Conservation (phyloP, 495 filamentous ascomycete genomes). For the Tuber brumale region DNA sequence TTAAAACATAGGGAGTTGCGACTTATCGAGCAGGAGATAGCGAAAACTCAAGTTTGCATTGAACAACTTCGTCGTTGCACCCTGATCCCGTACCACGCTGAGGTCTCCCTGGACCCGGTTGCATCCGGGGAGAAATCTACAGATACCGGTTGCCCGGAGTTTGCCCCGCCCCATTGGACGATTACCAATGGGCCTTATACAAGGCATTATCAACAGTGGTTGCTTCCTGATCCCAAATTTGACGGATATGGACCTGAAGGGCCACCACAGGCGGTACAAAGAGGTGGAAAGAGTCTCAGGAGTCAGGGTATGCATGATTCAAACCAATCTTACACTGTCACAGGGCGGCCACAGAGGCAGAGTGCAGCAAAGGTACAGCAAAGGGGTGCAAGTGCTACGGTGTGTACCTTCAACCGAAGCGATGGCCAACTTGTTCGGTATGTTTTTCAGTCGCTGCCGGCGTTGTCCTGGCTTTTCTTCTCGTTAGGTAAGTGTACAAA, state of each 20-base stretch:
- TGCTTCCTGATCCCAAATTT: conserved; percentile 81
- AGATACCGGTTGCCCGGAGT: conserved; percentile 45
- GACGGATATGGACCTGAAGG: conserved; percentile 51
- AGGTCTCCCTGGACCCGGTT: conserved; percentile 46
- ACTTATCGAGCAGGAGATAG: conserved; percentile 90
- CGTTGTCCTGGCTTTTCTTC: not conserved
- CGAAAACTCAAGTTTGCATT: conserved; percentile 89
- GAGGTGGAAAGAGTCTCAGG: conserved; percentile 27
- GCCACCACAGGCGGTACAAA: conserved; percentile 11
- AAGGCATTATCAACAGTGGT: conserved; percentile 88
- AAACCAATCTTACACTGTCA: conserved; percentile 42
- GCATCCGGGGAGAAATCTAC: conserved; percentile 17
- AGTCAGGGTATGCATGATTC: conserved; percentile 36
- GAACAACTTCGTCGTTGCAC: conserved; percentile 90
- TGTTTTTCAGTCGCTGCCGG: conserved; percentile 14
- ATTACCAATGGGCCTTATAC: conserved; percentile 87
- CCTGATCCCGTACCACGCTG: conserved; percentile 65
- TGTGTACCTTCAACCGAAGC: conserved; percentile 37
- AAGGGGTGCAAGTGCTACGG: conserved; percentile 30
- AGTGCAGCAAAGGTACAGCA: conserved; percentile 40
- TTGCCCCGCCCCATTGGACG: conserved; percentile 72
- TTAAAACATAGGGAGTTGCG: conserved; percentile 91
- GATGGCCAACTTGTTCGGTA: conserved; percentile 39
- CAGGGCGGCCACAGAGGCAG: conserved; percentile 52
- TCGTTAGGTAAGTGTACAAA: not conserved